Evolutionary conservation across 306 rosid genomes (phyloP).

Genomic region (Sphenostylis stenocarpa): DNA sequence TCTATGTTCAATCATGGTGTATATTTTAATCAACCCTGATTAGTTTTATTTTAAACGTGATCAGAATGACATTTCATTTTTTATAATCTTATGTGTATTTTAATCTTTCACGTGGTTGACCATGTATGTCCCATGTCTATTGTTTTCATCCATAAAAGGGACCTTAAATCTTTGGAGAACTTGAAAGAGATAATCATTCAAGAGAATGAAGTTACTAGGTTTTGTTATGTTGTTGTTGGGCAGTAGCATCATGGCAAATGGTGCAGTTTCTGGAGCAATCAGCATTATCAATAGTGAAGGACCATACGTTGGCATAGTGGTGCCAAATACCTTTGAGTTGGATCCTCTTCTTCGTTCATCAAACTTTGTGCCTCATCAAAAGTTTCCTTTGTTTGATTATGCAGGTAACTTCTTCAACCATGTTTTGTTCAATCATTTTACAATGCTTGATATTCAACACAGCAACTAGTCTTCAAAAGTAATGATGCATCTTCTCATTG

Average conservation of each 20-base stretch:
- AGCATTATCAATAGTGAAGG: conserved; percentile 47
- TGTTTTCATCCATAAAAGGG: neutral
- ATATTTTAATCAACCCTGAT: neutral
- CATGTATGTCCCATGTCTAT: neutral
- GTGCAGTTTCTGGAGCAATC: conserved; percentile 48
- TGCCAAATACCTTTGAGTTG: conserved; percentile 71
- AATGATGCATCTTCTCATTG: neutral
- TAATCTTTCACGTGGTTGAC: neutral
- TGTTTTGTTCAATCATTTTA: neutral
- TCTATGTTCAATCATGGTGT: neutral
- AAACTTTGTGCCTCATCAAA: conserved; percentile 40
- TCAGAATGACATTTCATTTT: neutral
- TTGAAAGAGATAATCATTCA: conserved; percentile 23
- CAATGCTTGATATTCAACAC: neutral
- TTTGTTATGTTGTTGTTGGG: conserved; percentile 40
- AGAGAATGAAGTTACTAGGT: conserved; percentile 28
- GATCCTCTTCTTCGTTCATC: conserved; percentile 73
- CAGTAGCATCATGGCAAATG: conserved; percentile 34
- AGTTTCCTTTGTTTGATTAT: conserved; percentile 56
- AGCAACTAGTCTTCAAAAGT: no score
- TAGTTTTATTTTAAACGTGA: neutral
- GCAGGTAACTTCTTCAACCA: conserved; percentile 42
- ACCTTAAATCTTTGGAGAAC: neutral
- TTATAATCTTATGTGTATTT: no score
- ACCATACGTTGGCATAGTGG: conserved; percentile 73